These are phyloP conservation scores for Cardamine chenopodiifolia DNA, from an alignment of 345 rosid species.

Conservation along the genomic window DNA sequence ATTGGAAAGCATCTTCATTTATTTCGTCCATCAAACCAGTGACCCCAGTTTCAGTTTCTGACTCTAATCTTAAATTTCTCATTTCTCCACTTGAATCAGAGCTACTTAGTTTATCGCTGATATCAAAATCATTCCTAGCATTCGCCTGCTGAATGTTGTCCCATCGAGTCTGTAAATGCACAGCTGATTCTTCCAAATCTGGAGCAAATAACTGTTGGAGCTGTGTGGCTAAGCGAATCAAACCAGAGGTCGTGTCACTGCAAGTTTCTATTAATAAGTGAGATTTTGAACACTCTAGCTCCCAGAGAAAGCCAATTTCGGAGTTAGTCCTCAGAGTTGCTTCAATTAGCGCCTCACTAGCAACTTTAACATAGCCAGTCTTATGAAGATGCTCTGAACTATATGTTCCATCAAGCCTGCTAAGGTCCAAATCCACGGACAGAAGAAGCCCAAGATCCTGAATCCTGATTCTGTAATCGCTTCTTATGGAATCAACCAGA, in stretches of 20 bases:
- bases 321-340: slow-evolving; percentile 63
- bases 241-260: slow-evolving; percentile 78
- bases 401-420: slow-evolving; percentile 57
- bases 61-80: slow-evolving; percentile 41
- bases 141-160: slow-evolving; percentile 60
- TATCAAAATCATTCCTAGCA: slow-evolving; percentile 47
- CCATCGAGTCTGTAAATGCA: slow-evolving; percentile 89
- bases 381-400: slow-evolving; percentile 62
- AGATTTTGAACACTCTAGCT: slow-evolving; percentile 72
- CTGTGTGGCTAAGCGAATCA: slow-evolving; percentile 74
- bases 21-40: slow-evolving; percentile 79
- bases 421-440: slow-evolving; percentile 51
- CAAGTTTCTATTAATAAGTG: slow-evolving; percentile 75
- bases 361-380: slow-evolving; percentile 81
- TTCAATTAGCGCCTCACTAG: slow-evolving; percentile 67
- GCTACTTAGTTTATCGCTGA: slow-evolving; percentile 43
- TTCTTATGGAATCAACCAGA: slow-evolving; percentile 47
- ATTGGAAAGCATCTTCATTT: slow-evolving; percentile 69
- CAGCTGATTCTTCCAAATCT: slow-evolving; percentile 81
- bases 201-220: slow-evolving; percentile 89
- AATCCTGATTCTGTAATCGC: slow-evolving; percentile 61
- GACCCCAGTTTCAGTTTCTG: slow-evolving; percentile 38
- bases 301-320: slow-evolving; percentile 68
- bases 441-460: slow-evolving; percentile 93
- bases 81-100: slow-evolving; percentile 49